These are phyloP conservation scores for Leccinum variicolor DNA, from an alignment of 768 basidiomycete genomes.

Conservation along the genomic window DNA sequence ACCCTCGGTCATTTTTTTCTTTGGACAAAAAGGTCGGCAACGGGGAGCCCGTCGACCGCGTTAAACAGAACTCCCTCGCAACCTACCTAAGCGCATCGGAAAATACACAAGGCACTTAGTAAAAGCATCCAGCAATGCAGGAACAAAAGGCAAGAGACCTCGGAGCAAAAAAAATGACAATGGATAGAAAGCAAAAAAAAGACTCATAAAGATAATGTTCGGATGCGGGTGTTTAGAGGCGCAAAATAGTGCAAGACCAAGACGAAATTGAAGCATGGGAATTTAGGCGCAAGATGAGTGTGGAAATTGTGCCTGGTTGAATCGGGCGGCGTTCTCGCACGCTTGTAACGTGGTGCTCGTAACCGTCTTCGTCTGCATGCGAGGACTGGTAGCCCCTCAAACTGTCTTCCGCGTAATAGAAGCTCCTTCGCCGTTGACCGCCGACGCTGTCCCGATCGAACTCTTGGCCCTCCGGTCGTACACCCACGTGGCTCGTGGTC, in stretches of 20 bases:
- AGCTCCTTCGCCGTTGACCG: conserved; percentile 68
- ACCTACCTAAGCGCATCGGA: conserved; percentile 19
- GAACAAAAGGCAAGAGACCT: conserved; percentile 2
- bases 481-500: conserved; percentile 35
- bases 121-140: conserved; percentile 19
- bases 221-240: not conserved
- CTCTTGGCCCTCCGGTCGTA: conserved; percentile 61
- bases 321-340: conserved; percentile 61
- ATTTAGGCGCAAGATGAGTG: conserved; percentile 67
- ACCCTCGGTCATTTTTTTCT: not conserved
- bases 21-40: not conserved
- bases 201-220: conserved; percentile 1
- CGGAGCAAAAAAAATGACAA: not conserved
- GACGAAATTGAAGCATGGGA: not conserved
- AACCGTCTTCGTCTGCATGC: conserved; percentile 36
- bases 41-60: not conserved
- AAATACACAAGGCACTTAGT: conserved; percentile 20
- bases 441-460: conserved; percentile 78
- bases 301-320: conserved; percentile 59
- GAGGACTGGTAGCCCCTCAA: conserved; percentile 54
- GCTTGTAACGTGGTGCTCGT: conserved; percentile 29
- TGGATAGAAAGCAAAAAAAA: not conserved
- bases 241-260: not conserved
- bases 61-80: conserved; percentile 8
- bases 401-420: conserved; percentile 87